A percentile compares a stretch with the other conserved stretches of the same genome.
phyloP scores from a whole-genome alignment of 768 basidiomycete species.

The Rhodotorula graminis region DNA sequence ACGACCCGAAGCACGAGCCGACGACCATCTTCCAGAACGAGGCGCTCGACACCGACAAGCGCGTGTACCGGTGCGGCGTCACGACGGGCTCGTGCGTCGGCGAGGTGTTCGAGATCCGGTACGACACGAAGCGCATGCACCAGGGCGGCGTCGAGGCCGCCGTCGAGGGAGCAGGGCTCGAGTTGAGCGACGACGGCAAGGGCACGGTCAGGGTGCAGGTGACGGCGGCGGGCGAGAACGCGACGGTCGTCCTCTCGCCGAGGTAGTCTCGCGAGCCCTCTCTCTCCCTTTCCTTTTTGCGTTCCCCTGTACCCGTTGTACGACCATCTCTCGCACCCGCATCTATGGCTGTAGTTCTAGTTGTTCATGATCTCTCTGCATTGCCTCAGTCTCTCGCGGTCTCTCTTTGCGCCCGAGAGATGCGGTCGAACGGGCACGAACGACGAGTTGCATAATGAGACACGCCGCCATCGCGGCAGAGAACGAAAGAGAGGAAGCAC shows the following conservation, averaged over 20 bases:
- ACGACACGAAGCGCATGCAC: constrained; percentile 38
- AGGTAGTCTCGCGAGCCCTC: neutral
- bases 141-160: constrained; percentile 21
- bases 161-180: constrained; percentile 15
- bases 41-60: constrained; percentile 12
- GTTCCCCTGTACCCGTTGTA: too few species aligned
- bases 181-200: neutral
- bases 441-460: neutral
- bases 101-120: constrained; percentile 29
- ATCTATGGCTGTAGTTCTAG: too few species aligned
- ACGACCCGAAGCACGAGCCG: neutral
- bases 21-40: constrained; percentile 30
- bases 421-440: too few species aligned
- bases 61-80: constrained; percentile 27
- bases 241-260: constrained; percentile 10
- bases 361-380: too few species aligned
- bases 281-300: too few species aligned
- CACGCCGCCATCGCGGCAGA: too few species aligned
- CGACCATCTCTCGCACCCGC: too few species aligned
- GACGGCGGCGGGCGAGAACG: neutral
- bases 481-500: too few species aligned
- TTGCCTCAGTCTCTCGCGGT: too few species aligned
- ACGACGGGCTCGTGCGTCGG: constrained; percentile 14
- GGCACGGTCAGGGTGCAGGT: constrained; percentile 15
- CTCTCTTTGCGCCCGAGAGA: too few species aligned